These are phyloP conservation scores for Manihot esculenta DNA, from an alignment of 441 rosid species.

Conservation along the genomic window DNA sequence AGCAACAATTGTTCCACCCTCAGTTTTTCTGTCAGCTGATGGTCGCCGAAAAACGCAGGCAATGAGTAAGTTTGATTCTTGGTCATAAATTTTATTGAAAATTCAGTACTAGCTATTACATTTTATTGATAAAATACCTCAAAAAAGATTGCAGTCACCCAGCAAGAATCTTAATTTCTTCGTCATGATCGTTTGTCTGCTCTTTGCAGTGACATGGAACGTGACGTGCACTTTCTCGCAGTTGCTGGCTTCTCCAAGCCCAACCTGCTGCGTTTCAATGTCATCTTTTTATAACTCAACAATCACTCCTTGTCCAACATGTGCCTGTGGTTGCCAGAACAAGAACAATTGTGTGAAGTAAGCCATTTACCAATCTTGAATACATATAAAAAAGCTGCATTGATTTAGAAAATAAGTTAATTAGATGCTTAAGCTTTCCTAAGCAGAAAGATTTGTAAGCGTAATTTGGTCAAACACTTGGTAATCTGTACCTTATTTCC, in stretches of 20 bases:
- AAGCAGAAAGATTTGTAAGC: too few relatives aligned
- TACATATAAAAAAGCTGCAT: too few relatives aligned
- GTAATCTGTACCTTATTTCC: neutral
- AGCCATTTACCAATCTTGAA: conserved; percentile 14
- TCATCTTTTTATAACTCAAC: conserved; percentile 56
- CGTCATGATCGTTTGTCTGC: neutral
- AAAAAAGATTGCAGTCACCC: neutral
- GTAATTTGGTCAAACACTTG: too few relatives aligned
- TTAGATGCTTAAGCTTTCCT: too few relatives aligned
- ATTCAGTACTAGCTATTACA: neutral
- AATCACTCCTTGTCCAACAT: conserved; percentile 46
- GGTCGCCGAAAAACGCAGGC: conserved; percentile 48
- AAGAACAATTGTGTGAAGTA: conserved; percentile 35
- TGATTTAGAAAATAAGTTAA: too few relatives aligned
- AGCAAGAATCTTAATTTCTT: neutral
- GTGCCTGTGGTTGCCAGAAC: conserved; percentile 54
- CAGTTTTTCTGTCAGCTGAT: conserved; percentile 35
- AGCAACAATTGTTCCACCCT: conserved; percentile 35
- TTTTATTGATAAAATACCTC: neutral
- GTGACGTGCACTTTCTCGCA: conserved; percentile 53
- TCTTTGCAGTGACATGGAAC: conserved; percentile 51
- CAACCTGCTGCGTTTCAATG: conserved; percentile 53
- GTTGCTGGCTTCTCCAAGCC: conserved; percentile 37
- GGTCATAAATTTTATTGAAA: too few relatives aligned
- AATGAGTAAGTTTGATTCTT: conserved; percentile 35